A percentile compares a stretch with the other conserved stretches of the same genome.
These are phyloP conservation scores for Apiotrichum domesticum DNA, from an alignment of 1,284 basidiomycete species.

Conservation along the genomic window DNA sequence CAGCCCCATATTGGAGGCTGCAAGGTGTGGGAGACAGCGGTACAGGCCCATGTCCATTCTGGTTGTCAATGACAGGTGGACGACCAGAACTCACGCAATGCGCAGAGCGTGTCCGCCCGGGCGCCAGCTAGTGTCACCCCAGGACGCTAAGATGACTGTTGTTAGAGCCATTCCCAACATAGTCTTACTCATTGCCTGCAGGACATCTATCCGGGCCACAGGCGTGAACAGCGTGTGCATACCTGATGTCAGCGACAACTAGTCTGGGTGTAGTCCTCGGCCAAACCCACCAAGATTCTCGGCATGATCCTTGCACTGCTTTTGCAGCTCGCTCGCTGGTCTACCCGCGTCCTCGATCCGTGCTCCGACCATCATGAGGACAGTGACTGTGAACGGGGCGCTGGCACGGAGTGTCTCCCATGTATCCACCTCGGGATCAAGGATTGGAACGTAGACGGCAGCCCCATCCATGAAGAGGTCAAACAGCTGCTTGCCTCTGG, in stretches of 20 bases:
- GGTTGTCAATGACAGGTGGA: background rate
- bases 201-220: slow-evolving; percentile 69
- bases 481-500: slow-evolving; percentile 71
- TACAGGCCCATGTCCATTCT: slow-evolving; percentile 77
- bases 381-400: slow-evolving; percentile 51
- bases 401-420: slow-evolving; percentile 53
- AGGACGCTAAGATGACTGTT: slow-evolving; percentile 35
- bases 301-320: slow-evolving; percentile 59
- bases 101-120: slow-evolving; percentile 68
- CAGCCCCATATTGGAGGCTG: slow-evolving; percentile 62
- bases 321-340: slow-evolving; percentile 44
- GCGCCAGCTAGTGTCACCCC: slow-evolving; percentile 42
- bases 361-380: slow-evolving; percentile 78
- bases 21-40: slow-evolving; percentile 73
- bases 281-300: slow-evolving; percentile 61
- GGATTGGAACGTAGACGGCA: slow-evolving; percentile 77
- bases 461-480: slow-evolving; percentile 68
- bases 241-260: slow-evolving; percentile 12
- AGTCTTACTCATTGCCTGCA: slow-evolving; percentile 64
- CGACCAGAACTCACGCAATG: slow-evolving; percentile 55
- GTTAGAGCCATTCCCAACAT: background rate
- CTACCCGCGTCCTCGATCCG: slow-evolving; percentile 74
- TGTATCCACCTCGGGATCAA: slow-evolving; percentile 68
- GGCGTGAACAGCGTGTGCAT: slow-evolving; percentile 78
- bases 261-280: background rate